Evolutionary conservation across 1,284 basidiomycete species (phyloP).

Genomic region (Puccinia novopanici): DNA sequence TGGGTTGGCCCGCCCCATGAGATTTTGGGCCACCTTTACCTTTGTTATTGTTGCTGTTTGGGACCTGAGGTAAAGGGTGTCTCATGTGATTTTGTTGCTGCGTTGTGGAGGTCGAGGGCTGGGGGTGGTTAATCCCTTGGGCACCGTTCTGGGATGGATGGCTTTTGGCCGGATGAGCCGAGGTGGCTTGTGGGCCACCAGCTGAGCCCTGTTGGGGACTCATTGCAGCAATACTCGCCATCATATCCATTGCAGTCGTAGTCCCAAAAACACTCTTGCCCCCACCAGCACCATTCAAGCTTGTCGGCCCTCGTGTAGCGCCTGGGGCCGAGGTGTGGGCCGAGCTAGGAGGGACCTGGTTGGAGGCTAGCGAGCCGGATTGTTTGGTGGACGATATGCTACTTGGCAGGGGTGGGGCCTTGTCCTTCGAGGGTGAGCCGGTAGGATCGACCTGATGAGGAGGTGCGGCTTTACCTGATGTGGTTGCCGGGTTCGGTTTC

Average conservation of each 20-base stretch:
- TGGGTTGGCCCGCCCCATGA: not conserved
- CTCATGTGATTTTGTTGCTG: slow-evolving; percentile 20
- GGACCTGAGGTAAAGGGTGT: slow-evolving; percentile 37
- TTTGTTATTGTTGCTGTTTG: slow-evolving; percentile 16
- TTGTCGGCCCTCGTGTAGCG: not conserved
- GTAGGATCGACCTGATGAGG: not conserved
- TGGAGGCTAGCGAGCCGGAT: not conserved
- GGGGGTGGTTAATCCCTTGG: not conserved
- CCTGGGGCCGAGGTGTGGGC: not conserved
- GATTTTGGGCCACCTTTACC: not conserved
- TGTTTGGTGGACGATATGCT: slow-evolving; percentile 1
- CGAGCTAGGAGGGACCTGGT: slow-evolving; percentile 9
- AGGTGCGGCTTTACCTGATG: slow-evolving; percentile 12
- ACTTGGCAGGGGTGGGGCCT: not conserved
- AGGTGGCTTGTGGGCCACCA: not conserved
- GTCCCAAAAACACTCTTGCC: slow-evolving; percentile 32
- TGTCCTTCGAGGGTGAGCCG: not conserved
- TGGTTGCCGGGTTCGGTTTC: not conserved
- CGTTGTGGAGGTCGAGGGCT: not conserved
- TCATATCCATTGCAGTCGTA: slow-evolving; percentile 38
- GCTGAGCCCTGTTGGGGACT: slow-evolving; percentile 5
- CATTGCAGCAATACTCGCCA: slow-evolving; percentile 29
- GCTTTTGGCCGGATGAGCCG: not conserved
- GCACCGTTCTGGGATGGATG: not conserved
- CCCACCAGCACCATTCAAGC: not conserved